Evolutionary conservation across 2,329 filamentous ascomycete genomes (phyloP), one percentile per base, ranked within the genome.

Genomic region (Aspergillus fischeri): DNA sequence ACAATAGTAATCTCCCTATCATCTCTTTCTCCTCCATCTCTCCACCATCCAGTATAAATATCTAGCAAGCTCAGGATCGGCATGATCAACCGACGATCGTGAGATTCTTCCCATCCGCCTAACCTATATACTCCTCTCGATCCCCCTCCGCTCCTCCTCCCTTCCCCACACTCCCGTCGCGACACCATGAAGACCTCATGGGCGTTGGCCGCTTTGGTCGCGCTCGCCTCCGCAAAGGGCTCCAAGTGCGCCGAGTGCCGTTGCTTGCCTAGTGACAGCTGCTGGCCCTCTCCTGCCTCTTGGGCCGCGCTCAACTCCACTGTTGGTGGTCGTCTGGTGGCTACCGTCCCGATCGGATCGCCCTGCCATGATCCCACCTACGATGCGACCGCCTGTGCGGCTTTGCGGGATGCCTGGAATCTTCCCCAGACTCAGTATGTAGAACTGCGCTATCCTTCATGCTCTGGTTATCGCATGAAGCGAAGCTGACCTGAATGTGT

Each of bases 331-430:
- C 69, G 68, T 53, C 63, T 77, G 51, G 61, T 77, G 9, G 66
- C 69, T 3, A 77, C 75, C 17, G 68, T 75, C 4, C 75, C 75
- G 17, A 67, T 77, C 17, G 75, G 70, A 6, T 67, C 65, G 24
- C 68, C 70, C 27, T 76, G 74, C 58, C 73, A 76, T 54, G 70
- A 60, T 29, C 63, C 69, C 27, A 63, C 51, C 54, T 65, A 70
- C 49, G 60, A 65, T 56, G 62, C 55, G 17, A 57, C 50, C 24
- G 61, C 62, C 21, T 71, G 63, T 54, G 53, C 56, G 2, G 47
- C 53, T 6, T 49, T 69, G 60, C 55, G 61, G 57, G 27, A 52
- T 4, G 48, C 59, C 42, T 71, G 72, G 65, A 67, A 65, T 44
- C 60, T 64, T 29, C 71, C 70, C 0, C 55, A 65, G 32, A 60